These are phyloP conservation scores for Canna indica DNA, from an alignment of 176 grass and related monocot genomes.

Conservation along the genomic window DNA sequence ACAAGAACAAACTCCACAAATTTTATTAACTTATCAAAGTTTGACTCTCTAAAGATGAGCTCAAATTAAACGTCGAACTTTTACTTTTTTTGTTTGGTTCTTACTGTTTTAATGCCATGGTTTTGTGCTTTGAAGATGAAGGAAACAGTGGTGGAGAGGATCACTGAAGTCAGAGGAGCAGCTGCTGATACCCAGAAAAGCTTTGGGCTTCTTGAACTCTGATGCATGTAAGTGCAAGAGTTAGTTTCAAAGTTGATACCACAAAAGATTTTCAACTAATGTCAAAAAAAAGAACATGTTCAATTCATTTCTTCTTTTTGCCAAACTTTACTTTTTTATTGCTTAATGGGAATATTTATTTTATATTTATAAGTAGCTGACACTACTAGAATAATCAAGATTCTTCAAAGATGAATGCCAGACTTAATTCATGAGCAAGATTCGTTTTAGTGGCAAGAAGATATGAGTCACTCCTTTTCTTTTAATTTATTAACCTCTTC, in stretches of 20 bases:
- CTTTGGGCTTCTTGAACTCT: slow-evolving; percentile 70
- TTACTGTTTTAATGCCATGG: slow-evolving; percentile 72
- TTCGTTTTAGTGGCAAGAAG: too few species aligned
- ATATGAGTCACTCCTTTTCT: too few species aligned
- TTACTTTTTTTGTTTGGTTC: too few species aligned
- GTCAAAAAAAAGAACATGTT: background rate
- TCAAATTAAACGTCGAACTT: too few species aligned
- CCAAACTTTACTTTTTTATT: too few species aligned
- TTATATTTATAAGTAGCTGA: too few species aligned
- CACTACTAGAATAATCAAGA: too few species aligned
- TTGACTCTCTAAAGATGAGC: too few species aligned
- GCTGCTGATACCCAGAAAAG: slow-evolving; percentile 91
- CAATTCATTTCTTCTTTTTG: background rate
- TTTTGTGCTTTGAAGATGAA: slow-evolving; percentile 52
- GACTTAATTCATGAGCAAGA: too few species aligned
- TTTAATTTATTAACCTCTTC: background rate
- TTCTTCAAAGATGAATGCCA: too few species aligned
- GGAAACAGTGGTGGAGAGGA: slow-evolving; percentile 72
- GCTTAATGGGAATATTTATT: too few species aligned
- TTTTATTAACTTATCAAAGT: too few species aligned
- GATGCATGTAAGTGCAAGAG: background rate
- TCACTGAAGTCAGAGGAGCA: slow-evolving; percentile 72
- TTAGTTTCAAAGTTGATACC: background rate
- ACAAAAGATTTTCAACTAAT: background rate
- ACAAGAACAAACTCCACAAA: background rate